Conservation (phyloP, 768 basidiomycete species). For the Auricularia sp. region DNA sequence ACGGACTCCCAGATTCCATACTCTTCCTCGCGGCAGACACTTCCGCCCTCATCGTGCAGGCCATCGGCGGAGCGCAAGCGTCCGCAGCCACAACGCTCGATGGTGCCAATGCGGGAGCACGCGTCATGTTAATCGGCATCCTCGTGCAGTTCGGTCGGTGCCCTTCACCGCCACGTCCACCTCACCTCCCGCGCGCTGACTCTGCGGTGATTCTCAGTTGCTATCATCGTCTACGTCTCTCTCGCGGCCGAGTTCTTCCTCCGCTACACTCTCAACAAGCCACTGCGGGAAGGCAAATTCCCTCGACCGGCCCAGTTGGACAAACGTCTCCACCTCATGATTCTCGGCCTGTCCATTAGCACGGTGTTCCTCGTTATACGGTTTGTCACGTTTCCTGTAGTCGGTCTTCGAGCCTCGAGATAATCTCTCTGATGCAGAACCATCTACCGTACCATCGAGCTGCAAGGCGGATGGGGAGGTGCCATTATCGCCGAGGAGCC, state of each 20-base stretch:
- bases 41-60: conserved; percentile 53
- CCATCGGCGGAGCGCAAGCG: conserved; percentile 49
- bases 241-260: conserved; percentile 36
- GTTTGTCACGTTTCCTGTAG: conserved; percentile 17
- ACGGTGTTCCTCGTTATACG: conserved; percentile 40
- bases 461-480: conserved; percentile 41
- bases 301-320: conserved; percentile 1
- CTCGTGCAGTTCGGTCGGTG: conserved; percentile 41
- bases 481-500: conserved; percentile 36
- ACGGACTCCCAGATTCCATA: conserved; percentile 14
- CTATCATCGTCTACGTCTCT: conserved; percentile 31
- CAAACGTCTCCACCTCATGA: conserved; percentile 12
- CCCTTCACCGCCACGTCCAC: not conserved
- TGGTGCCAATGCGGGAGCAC: conserved; percentile 26
- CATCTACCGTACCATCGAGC: conserved; percentile 42
- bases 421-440: conserved; percentile 18
- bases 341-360: conserved; percentile 14
- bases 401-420: conserved; percentile 5
- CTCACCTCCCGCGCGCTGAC: not conserved
- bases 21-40: conserved; percentile 33
- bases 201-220: conserved; percentile 19
- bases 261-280: conserved; percentile 22
- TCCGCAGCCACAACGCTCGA: conserved; percentile 21
- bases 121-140: conserved; percentile 57
- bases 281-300: conserved; percentile 6